Conservation (phyloP, 2,329 filamentous ascomycete species). For the Colletotrichum somersetense region DNA sequence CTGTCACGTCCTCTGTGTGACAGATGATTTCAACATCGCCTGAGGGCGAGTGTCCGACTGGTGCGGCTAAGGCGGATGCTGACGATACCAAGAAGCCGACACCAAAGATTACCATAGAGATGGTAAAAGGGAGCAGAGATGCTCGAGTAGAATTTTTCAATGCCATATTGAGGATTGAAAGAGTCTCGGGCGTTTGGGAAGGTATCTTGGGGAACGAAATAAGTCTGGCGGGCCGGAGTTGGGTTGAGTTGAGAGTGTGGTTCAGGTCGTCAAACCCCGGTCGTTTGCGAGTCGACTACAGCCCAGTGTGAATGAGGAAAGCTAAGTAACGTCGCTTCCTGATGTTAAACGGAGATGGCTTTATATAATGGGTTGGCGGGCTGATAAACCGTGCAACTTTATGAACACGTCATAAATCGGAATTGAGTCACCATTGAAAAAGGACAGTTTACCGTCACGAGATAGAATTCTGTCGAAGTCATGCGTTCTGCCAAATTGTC, state of each 20-base stretch:
- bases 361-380: background rate
- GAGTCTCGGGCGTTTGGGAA: background rate
- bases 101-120: conserved; percentile 35
- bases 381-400: background rate
- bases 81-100: conserved; percentile 29
- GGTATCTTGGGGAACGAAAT: background rate
- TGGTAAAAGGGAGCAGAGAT: conserved; percentile 11
- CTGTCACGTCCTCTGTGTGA: conserved; percentile 68
- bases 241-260: background rate
- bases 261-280: background rate
- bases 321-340: background rate
- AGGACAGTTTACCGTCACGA: conserved; percentile 40
- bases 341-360: background rate
- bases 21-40: conserved; percentile 72
- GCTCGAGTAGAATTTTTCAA: background rate
- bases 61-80: conserved; percentile 26
- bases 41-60: conserved; percentile 46
- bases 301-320: background rate
- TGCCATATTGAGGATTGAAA: conserved; percentile 23
- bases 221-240: background rate
- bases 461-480: conserved; percentile 40
- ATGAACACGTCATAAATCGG: background rate
- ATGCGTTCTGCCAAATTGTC: conserved; percentile 39
- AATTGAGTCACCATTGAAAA: conserved; percentile 40
- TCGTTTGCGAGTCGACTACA: background rate